Evolutionary conservation across 2,329 filamentous ascomycete species (phyloP).

Genomic region (Calonectria montana): DNA sequence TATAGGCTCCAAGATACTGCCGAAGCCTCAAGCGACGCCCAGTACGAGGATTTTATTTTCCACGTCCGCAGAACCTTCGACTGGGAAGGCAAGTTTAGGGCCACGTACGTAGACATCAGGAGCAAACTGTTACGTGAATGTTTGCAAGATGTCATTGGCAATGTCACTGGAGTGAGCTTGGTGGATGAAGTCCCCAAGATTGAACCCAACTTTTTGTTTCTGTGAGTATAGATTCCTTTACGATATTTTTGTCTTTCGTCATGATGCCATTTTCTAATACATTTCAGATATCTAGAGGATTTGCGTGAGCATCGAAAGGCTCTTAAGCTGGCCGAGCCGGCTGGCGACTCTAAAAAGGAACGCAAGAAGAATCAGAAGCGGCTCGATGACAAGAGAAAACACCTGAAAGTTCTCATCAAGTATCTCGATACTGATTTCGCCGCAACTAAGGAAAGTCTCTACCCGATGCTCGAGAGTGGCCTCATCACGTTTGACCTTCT

Average conservation of each 20-base stretch:
- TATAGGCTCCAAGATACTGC: slow-evolving; percentile 67
- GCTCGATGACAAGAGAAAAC: slow-evolving; percentile 67
- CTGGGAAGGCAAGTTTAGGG: slow-evolving; percentile 82
- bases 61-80: slow-evolving; percentile 86
- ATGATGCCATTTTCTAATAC: background rate
- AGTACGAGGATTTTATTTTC: slow-evolving; percentile 85
- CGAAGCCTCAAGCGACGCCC: slow-evolving; percentile 55
- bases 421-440: slow-evolving; percentile 88
- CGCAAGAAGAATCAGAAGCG: slow-evolving; percentile 71
- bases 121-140: slow-evolving; percentile 81
- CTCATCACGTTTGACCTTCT: slow-evolving; percentile 90
- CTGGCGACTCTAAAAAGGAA: slow-evolving; percentile 62
- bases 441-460: slow-evolving; percentile 79
- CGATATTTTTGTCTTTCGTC: background rate
- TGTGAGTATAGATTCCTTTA: slow-evolving; percentile 53
- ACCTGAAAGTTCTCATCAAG: slow-evolving; percentile 78
- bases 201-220: slow-evolving; percentile 77
- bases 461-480: slow-evolving; percentile 82
- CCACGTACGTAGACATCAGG: slow-evolving; percentile 84
- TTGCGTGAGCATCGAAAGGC: slow-evolving; percentile 73
- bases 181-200: slow-evolving; percentile 83
- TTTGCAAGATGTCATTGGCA: slow-evolving; percentile 53
- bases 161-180: slow-evolving; percentile 70
- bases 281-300: slow-evolving; percentile 77
- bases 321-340: slow-evolving; percentile 68